Evolutionary conservation across 2,329 filamentous ascomycete species (phyloP), one percentile per base, ranked within the genome.

Genomic region (Ceratocystis papillata): DNA sequence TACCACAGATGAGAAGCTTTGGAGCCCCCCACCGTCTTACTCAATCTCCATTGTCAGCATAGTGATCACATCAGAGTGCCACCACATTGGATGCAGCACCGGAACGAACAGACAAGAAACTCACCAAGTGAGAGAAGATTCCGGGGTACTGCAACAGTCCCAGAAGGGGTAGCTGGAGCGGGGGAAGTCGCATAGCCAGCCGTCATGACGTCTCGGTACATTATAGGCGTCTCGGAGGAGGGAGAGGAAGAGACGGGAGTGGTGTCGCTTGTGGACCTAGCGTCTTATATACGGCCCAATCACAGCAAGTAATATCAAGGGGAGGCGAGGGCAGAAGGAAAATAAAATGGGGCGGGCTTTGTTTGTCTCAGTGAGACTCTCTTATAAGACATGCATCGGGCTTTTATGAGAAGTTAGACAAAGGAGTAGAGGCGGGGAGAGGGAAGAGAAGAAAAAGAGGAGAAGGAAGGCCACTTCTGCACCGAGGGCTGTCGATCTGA

Each of bases 301-400:
- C 53, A 57, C 53, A 33, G 53, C 12, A 57, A 57, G 53, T 33
- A 57, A 57, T 57, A 25, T 57, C 53, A 30, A n/a, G 28, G 25
- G 17, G 17, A 57, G 25, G 8, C 22, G 25, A 55, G 37, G 37
- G 4, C 12, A 22, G 50, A 57, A 57, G 20, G 17, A 10, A 57
- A 57, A 50, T 50, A 20, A 20, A 41, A 30, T 15, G 22, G 22
- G 25, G 53, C 12, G 6, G 53, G 12, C 10, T 30, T 12, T 33
- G 25, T 25, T n/a, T 57, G 53, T 57, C 53, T 57, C 53, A 57
- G 53, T n/a, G 53, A 57, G 53, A 57, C 53, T 57, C 53, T 57
- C 53, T 57, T 57, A 57, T 57, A 33, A 57, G 53, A 57, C 53
- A 57, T 57, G 53, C 53, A 57, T 57, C 28, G 53, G 53, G 53